Conservation (phyloP, 179 eudicot genomes). For the Heliamphora ciliata region DNA sequence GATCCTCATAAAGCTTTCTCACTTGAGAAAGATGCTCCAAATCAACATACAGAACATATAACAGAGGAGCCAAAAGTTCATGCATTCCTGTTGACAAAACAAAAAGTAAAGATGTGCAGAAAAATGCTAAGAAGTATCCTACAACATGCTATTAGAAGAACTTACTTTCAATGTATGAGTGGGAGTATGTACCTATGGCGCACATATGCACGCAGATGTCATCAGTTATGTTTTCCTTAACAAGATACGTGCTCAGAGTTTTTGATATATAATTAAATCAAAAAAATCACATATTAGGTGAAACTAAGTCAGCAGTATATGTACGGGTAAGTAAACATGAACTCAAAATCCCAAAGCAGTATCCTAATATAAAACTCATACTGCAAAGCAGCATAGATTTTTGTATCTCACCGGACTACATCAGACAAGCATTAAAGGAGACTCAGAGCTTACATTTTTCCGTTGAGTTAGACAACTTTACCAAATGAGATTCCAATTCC, state of each 20-base stretch:
- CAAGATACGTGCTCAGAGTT: too few species aligned
- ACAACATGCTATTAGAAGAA: not conserved
- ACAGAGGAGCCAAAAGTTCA: constrained; percentile 87
- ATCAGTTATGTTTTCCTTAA: too few species aligned
- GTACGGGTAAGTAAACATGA: too few species aligned
- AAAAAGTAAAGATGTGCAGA: not conserved
- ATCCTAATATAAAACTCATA: not conserved
- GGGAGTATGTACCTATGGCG: not conserved
- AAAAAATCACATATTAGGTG: too few species aligned
- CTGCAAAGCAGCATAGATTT: not conserved
- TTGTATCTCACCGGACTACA: not conserved
- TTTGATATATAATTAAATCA: too few species aligned
- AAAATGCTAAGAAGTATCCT: not conserved
- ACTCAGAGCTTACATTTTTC: not conserved
- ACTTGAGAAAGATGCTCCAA: constrained; percentile 63
- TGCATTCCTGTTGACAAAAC: constrained; percentile 71
- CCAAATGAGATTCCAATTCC: not conserved
- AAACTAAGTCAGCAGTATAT: too few species aligned
- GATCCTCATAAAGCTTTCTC: constrained; percentile 60
- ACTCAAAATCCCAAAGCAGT: too few species aligned
- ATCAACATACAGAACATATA: constrained; percentile 85
- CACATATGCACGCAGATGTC: too few species aligned
- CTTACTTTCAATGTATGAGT: not conserved
- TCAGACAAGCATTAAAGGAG: not conserved
- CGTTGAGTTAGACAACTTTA: not conserved